These are phyloP conservation scores for Monilinia laxa DNA, from an alignment of 2,329 filamentous ascomycete species.

Conservation along the genomic window DNA sequence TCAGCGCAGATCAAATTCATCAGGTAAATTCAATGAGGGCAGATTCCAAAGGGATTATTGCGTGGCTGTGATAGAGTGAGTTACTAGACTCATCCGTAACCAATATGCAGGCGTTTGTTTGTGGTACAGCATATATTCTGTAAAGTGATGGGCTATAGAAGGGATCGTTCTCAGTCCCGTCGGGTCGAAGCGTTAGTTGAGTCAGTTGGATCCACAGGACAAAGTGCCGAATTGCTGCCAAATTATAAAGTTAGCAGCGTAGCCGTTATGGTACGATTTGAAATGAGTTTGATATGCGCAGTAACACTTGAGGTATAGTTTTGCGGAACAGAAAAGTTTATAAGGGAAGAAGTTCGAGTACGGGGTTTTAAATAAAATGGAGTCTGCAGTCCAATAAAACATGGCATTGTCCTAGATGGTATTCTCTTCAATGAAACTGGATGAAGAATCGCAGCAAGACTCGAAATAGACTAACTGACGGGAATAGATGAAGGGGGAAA, in stretches of 20 bases:
- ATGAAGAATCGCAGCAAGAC: background rate
- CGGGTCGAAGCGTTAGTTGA: constrained; percentile 4
- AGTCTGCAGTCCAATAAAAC: background rate
- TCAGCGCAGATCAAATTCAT: constrained; percentile 2
- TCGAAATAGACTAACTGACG: background rate
- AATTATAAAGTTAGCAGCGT: background rate
- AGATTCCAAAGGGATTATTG: background rate
- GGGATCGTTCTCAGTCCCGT: background rate
- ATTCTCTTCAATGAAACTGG: background rate
- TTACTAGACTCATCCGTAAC: background rate
- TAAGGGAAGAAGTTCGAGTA: background rate
- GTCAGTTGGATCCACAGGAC: background rate
- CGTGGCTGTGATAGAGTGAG: background rate
- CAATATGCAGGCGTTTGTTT: background rate
- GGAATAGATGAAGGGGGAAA: constrained; percentile 5
- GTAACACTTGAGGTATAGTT: background rate
- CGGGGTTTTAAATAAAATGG: background rate
- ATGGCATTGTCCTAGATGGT: too few relatives aligned
- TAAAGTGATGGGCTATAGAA: background rate
- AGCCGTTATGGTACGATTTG: background rate
- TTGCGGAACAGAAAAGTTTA: background rate
- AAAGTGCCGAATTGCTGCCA: constrained; percentile 5
- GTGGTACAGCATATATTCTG: too few relatives aligned
- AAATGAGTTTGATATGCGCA: background rate
- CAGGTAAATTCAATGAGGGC: background rate